Evolutionary conservation across 202 grass and related monocot genomes (phyloP).

Genomic region (Panicum hallii): DNA sequence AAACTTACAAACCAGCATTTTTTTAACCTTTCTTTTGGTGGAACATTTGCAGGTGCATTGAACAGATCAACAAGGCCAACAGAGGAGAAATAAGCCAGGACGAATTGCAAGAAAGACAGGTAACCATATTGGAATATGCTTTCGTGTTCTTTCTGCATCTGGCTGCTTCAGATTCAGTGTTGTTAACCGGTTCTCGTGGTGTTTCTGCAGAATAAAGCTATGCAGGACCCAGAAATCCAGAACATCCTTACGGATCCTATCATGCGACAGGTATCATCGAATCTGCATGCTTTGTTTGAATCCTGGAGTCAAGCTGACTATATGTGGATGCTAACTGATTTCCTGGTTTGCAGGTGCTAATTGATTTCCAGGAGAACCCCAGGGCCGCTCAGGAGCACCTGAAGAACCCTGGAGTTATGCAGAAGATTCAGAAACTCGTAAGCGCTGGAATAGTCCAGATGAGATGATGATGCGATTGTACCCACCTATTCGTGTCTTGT

Average conservation of each 20-base stretch:
- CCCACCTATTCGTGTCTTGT: constrained; percentile 18
- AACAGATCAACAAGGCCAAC: constrained; percentile 96
- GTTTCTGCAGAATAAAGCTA: constrained; percentile 78
- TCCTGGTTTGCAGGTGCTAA: constrained; percentile 66
- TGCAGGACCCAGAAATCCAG: constrained; percentile 99
- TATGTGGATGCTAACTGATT: not conserved
- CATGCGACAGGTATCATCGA: constrained; percentile 80
- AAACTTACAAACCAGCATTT: not conserved
- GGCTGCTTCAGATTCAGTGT: not conserved
- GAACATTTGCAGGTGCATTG: constrained; percentile 68
- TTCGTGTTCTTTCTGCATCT: not conserved
- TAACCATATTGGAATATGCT: constrained; percentile 24
- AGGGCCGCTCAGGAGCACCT: constrained; percentile 83
- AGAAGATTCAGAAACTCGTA: constrained; percentile 97
- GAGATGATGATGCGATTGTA: constrained; percentile 47
- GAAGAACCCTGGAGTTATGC: constrained; percentile 84
- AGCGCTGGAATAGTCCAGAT: constrained; percentile 93
- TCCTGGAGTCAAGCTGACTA: too few species aligned
- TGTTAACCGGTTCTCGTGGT: constrained; percentile 18
- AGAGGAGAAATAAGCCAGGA: constrained; percentile 94
- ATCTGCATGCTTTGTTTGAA: not conserved
- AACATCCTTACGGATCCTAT: constrained; percentile 91
- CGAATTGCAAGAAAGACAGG: constrained; percentile 97
- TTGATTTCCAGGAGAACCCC: constrained; percentile 97
- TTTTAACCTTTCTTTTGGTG: not conserved